Base-by-base conservation (phyloP, 495 filamentous ascomycete genomes). In the Penicillium nucicola region DNA sequence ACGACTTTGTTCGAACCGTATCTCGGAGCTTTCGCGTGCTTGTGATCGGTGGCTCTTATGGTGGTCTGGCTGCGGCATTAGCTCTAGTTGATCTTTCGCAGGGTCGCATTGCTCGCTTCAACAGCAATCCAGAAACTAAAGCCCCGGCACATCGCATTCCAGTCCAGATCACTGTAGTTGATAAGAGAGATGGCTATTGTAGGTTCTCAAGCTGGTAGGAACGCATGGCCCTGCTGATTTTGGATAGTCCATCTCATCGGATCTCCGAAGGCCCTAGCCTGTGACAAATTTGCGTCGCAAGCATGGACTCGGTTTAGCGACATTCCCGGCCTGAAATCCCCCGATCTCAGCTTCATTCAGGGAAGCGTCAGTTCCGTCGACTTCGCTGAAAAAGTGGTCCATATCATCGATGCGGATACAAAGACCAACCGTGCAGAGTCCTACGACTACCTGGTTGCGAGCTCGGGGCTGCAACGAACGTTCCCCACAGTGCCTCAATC, bases 151-250 rank as follows among this genome's bases (percentile, higher is more conserved):
- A 64, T 20, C 63, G 65, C 13, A 72, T 83, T 30, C 70, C 77
- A 1, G 55, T 87, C 15, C 70, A 86, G 32, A 81, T 87, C 39
- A 87, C 84, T 9, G 71, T 89, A 8, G 78, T 87, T 5, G 85
- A 89, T 56, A 82, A 87, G 50, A 70, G 82, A 18, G 86, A 89
- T 73, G 86, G 86, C 20, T 87, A 78, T 62, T 87, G 84, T 87
- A 56, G 57, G 66, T 68, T 55, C 22, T 35, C n/a, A 17, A 7
- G 12, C 25, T 13, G 43, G 28, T 10, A 23, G 7, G 19, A 42
- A 17, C 23, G 30, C 5, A 11, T 44, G 5, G 14, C 23, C 28
- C 4, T 2, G 18, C 44, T 57, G 17, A 60, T 32, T 35, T 43
- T 14, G 18, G 30, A 9, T 22, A 72, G 74, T 66, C 60, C 85